Evolutionary conservation across 2,329 filamentous ascomycete species (phyloP), one percentile per base, ranked within the genome.

Genomic region (Pseudocercospora macadamiae): DNA sequence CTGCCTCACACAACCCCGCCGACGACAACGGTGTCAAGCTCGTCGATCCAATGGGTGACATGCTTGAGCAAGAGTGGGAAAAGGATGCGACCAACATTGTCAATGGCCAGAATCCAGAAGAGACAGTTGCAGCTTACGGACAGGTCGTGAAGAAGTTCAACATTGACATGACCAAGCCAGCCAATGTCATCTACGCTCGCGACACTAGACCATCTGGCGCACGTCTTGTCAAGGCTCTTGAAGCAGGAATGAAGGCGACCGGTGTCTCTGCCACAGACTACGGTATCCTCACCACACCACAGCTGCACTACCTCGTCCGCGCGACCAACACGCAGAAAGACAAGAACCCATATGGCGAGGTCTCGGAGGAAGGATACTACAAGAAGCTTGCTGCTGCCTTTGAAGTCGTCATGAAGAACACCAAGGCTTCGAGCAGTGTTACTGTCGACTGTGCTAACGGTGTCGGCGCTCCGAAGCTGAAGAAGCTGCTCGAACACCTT

Each of bases 371-470:
- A 59, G 95, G 95, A 32, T 99, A 99, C 79, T 97, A 97, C 76
- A 85, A 95, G 78, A 99, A 99, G 81, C 84, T 97, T 54, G 84
- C 86, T 37, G 83, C 86, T 59, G 93, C 95, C 19, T 97, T 97
- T 78, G 89, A 89, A 73, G 86, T 86, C 63, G 90, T 93, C 55
- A 88, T 97, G 77, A 86, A 87, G 66, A 86, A 89, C 64, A 87
- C 86, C 68, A 93, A 88, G 74, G 81, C 91, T 39, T 80, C 84
- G 52, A 92, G 92, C 4, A 77, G 83, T 57, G 80, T 99, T 64
- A 90, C 87, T 5, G 91, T 99, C 12, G 95, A 99, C 76, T 96
- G 93, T 74, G 95, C 95, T 70, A 99, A 99, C 71, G 95, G 95
- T 69, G 92, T 99, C 59, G 95, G 95, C 68, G 95, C 91, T 2